Percentiles rank a stretch among this genome's conserved stretches.
Evolutionary conservation across 2,329 filamentous ascomycete genomes (phyloP).

Genomic region (Exophiala phaeomuriformis): DNA sequence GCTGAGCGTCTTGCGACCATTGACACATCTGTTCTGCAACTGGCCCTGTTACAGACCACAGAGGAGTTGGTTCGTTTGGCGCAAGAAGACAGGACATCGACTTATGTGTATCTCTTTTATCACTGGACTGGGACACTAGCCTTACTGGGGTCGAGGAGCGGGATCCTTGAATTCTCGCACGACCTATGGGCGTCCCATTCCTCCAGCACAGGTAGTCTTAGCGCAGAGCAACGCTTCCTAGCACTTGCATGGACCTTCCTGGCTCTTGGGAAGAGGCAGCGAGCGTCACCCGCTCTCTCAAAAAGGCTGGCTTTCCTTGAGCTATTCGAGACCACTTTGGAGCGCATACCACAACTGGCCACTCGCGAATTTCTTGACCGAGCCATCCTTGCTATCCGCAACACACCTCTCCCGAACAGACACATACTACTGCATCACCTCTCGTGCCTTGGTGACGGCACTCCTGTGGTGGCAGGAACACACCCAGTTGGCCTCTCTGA

Average conservation of each 20-base stretch:
- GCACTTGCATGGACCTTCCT: conserved; percentile 15
- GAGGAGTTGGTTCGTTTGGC: conserved; percentile 3
- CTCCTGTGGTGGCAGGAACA: neutral
- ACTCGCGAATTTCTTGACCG: neutral
- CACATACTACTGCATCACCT: conserved; percentile 6
- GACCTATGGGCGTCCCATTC: conserved; percentile 2
- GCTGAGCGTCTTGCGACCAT: conserved; percentile 1
- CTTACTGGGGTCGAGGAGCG: conserved; percentile 1
- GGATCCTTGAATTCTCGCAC: neutral
- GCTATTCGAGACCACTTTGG: conserved; percentile 1
- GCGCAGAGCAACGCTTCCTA: conserved; percentile 5
- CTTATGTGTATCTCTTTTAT: conserved; percentile 9
- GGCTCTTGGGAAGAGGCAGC: conserved; percentile 1
- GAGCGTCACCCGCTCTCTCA: neutral
- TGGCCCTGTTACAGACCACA: conserved; percentile 6
- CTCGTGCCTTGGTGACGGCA: neutral
- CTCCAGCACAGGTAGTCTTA: neutral
- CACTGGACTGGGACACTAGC: conserved; percentile 13
- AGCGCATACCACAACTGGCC: neutral
- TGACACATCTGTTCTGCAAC: neutral
- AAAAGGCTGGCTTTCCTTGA: conserved; percentile 1
- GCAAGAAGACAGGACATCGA: neutral
- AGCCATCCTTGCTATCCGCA: neutral
- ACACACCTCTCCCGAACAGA: conserved; percentile 8
- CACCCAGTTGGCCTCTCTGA: neutral